Evolutionary conservation across 2,329 filamentous ascomycete genomes (phyloP).

Genomic region (Dothistroma septosporum): DNA sequence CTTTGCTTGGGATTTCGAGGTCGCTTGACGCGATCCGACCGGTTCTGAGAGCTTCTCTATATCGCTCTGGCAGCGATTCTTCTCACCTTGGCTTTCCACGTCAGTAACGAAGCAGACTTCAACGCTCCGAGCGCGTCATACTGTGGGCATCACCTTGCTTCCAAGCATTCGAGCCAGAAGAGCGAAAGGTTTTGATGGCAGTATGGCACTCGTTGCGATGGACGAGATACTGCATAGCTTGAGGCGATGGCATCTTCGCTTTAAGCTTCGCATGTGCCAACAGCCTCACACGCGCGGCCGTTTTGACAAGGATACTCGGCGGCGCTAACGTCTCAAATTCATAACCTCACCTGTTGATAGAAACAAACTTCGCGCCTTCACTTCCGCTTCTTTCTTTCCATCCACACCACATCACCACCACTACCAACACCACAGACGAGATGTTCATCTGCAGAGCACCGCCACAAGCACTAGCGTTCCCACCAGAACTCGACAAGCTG

Average conservation of each 20-base stretch:
- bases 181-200: background rate
- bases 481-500: background rate
- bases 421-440: background rate
- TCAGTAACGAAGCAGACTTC: too few relatives aligned
- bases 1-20: background rate
- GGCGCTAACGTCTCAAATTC: background rate
- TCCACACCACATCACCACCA: background rate
- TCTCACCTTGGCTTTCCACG: too few relatives aligned
- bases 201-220: background rate
- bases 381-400: background rate
- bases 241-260: background rate
- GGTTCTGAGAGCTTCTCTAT: background rate
- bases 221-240: background rate
- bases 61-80: too few relatives aligned
- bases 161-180: background rate
- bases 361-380: background rate
- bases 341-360: background rate
- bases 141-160: too few relatives aligned
- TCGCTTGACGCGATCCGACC: background rate
- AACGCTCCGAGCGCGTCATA: too few relatives aligned
- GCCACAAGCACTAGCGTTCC: background rate
- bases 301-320: background rate
- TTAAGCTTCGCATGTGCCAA: background rate
- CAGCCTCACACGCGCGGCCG: background rate
- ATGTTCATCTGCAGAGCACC: slow-evolving; percentile 5